These are phyloP conservation scores for Pseudogymnoascus pannorum DNA, from an alignment of 2,329 filamentous ascomycete species.

Conservation along the genomic window DNA sequence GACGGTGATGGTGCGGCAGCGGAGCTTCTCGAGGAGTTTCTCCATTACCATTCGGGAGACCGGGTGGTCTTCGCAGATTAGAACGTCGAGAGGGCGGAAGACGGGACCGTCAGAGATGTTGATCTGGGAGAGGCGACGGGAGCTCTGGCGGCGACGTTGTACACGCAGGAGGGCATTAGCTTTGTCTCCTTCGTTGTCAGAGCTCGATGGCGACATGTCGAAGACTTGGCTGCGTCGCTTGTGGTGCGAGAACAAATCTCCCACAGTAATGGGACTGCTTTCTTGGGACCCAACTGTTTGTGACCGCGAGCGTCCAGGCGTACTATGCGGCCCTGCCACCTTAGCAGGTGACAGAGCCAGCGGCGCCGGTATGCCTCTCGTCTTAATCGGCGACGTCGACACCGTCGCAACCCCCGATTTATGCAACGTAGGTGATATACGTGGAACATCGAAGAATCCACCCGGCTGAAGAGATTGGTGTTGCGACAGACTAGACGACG, in stretches of 20 bases:
- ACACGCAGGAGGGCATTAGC: slow-evolving; percentile 86
- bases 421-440: slow-evolving; percentile 51
- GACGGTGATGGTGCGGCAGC: slow-evolving; percentile 88
- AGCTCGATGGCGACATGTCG: slow-evolving; percentile 94
- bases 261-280: slow-evolving; percentile 64
- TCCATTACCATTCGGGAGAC: slow-evolving; percentile 99
- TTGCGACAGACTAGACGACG: slow-evolving; percentile 67
- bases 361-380: slow-evolving; percentile 40
- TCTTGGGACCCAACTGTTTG: slow-evolving; percentile 93
- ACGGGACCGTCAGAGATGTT: slow-evolving; percentile 74
- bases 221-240: slow-evolving; percentile 92
- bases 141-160: slow-evolving; percentile 89
- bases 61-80: slow-evolving; percentile 96
- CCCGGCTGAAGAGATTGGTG: slow-evolving; percentile 70
- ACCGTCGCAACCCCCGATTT: slow-evolving; percentile 49
- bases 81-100: slow-evolving; percentile 84
- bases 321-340: slow-evolving; percentile 51
- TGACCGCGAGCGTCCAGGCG: slow-evolving; percentile 69
- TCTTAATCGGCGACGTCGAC: slow-evolving; percentile 50
- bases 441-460: slow-evolving; percentile 64
- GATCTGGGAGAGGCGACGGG: slow-evolving; percentile 87
- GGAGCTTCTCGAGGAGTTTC: slow-evolving; percentile 87
- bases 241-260: slow-evolving; percentile 64
- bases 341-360: slow-evolving; percentile 58
- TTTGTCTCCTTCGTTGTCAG: slow-evolving; percentile 91